A percentile compares a stretch with the other conserved stretches of the same genome.
Evolutionary conservation across 2,329 filamentous ascomycete species (phyloP).

Genomic region (Curvularia lunata): DNA sequence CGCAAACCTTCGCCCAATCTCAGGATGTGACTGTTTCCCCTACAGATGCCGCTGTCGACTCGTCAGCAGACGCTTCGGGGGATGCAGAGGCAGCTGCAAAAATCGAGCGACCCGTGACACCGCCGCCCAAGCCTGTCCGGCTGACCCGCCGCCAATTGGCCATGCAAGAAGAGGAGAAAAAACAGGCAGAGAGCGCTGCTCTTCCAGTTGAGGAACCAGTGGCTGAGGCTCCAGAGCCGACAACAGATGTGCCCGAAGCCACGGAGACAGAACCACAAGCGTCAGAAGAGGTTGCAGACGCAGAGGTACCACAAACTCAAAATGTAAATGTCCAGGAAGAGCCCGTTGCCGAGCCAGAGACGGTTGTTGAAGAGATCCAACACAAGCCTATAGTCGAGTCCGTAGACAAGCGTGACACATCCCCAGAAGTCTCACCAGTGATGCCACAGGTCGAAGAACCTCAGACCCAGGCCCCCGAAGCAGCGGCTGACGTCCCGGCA

Average conservation of each 20-base stretch:
- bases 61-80: conserved; percentile 32
- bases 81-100: conserved; percentile 24
- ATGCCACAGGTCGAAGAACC: conserved; percentile 8
- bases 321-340: conserved; percentile 3
- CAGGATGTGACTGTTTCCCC: conserved; percentile 4
- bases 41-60: background rate
- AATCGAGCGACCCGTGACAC: conserved; percentile 32
- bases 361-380: conserved; percentile 9
- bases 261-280: conserved; percentile 3
- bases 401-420: conserved; percentile 5
- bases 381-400: background rate
- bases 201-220: conserved; percentile 15
- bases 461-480: conserved; percentile 1
- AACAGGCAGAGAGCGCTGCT: conserved; percentile 29
- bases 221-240: conserved; percentile 7
- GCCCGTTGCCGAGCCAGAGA: background rate
- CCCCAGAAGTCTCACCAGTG: conserved; percentile 3
- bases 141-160: conserved; percentile 47
- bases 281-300: conserved; percentile 5
- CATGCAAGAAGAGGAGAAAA: conserved; percentile 41
- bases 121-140: conserved; percentile 38
- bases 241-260: conserved; percentile 8
- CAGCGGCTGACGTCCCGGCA: conserved; percentile 11
- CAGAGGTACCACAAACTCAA: conserved; percentile 6
- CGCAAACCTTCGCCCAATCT: conserved; percentile 26